A percentile compares a stretch with the other conserved stretches of the same genome.
Conservation (phyloP, 257 asterid genomes). For the Handroanthus guayacan region DNA sequence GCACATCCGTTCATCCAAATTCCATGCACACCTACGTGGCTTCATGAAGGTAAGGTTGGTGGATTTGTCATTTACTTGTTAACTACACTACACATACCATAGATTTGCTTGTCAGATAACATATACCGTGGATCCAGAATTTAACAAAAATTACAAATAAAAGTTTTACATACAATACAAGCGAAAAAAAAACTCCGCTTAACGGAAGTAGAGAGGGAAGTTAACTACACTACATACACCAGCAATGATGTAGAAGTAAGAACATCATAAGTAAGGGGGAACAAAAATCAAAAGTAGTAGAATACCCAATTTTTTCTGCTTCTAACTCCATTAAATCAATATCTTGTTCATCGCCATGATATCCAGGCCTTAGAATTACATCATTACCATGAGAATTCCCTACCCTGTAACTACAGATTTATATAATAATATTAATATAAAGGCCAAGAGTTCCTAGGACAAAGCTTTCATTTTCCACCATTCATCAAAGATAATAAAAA, state of each 20-base stretch:
- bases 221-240: constrained; percentile 21
- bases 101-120: no score
- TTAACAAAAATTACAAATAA: neutral
- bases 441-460: constrained; percentile 42
- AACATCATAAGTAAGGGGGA: constrained; percentile 21
- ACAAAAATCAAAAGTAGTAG: constrained; percentile 41
- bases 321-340: constrained; percentile 86
- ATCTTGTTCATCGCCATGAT: constrained; percentile 93
- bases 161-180: neutral
- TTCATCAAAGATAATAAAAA: constrained; percentile 62
- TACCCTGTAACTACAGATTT: no score
- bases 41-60: no score
- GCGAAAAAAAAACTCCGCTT: neutral
- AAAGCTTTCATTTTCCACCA: constrained; percentile 83
- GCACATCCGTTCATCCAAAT: no score
- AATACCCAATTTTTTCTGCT: constrained; percentile 97
- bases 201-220: neutral
- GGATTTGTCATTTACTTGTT: no score
- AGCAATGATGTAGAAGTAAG: constrained; percentile 22
- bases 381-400: no score
- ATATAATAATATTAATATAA: neutral
- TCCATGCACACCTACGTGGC: no score
- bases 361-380: no score
- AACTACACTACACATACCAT: no score
- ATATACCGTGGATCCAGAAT: neutral